These are phyloP conservation scores for Phytophthora megakarya DNA, from an alignment of 352 stramenopile species.

Conservation along the genomic window DNA sequence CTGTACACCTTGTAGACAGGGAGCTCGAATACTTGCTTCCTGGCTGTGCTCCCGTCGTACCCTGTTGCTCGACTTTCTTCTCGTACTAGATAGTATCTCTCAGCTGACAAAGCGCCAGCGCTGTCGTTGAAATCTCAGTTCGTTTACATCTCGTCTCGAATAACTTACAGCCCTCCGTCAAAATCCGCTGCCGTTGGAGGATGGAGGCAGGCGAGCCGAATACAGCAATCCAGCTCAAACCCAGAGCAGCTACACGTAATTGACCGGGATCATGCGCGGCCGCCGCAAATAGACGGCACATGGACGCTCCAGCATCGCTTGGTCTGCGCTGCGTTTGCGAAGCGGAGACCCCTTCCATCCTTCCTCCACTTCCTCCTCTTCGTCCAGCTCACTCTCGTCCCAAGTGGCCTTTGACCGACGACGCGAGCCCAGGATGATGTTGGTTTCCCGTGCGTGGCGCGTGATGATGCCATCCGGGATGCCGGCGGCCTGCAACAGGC, in stretches of 20 bases:
- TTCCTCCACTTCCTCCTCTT: constrained; percentile 21
- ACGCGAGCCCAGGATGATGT: constrained; percentile 69
- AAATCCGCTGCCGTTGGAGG: constrained; percentile 9
- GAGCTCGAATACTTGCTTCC: constrained; percentile 5
- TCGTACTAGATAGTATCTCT: constrained; percentile 21
- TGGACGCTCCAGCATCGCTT: constrained; percentile 48
- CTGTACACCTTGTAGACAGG: constrained; percentile 9
- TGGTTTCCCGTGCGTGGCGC: constrained; percentile 63
- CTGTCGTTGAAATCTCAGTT: constrained; percentile 22
- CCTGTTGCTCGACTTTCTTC: constrained; percentile 18
- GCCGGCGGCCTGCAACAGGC: constrained; percentile 54
- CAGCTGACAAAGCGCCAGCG: constrained; percentile 9
- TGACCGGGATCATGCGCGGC: constrained; percentile 70
- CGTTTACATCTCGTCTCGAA: constrained; percentile 31
- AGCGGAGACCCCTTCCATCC: constrained; percentile 6
- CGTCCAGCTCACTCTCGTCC: constrained; percentile 21
- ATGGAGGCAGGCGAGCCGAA: constrained; percentile 12
- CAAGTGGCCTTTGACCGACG: constrained; percentile 38
- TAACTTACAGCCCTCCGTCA: constrained; percentile 34
- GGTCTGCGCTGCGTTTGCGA: constrained; percentile 52
- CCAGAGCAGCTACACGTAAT: constrained; percentile 48
- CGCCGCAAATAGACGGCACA: constrained; percentile 53
- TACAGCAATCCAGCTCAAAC: background rate
- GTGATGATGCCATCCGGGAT: constrained; percentile 72
- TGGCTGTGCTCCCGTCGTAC: background rate